These are phyloP conservation scores for Candida koratica DNA, from an alignment of 805 yeast species.

Conservation along the genomic window DNA sequence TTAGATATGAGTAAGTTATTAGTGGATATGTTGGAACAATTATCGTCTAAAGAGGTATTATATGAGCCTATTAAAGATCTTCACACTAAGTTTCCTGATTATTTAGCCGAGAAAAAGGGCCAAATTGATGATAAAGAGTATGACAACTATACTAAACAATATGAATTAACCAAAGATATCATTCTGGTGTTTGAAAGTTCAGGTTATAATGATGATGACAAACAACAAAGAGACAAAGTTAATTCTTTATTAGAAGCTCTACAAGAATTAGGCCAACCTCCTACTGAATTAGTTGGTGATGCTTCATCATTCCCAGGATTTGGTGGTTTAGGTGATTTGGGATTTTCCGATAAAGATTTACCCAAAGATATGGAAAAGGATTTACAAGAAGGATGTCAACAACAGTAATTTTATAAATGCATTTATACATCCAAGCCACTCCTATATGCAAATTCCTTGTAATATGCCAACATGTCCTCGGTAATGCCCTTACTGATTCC, in stretches of 20 bases:
- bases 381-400: constrained; percentile 57
- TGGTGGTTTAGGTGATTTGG: constrained; percentile 40
- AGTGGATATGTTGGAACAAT: constrained; percentile 71
- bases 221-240: constrained; percentile 46
- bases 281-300: constrained; percentile 66
- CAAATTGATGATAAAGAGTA: constrained; percentile 44
- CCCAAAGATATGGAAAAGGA: constrained; percentile 51
- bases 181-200: constrained; percentile 64
- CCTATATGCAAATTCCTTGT: constrained; percentile 48
- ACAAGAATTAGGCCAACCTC: constrained; percentile 78
- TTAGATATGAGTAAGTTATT: constrained; percentile 63
- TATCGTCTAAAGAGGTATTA: constrained; percentile 78
- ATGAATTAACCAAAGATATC: constrained; percentile 55
- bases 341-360: constrained; percentile 48
- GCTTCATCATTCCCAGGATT: constrained; percentile 44
- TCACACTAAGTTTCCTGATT: constrained; percentile 65
- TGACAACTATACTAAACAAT: constrained; percentile 57
- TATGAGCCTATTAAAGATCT: constrained; percentile 87
- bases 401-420: constrained; percentile 19
- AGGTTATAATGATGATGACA: constrained; percentile 52
- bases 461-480: constrained; percentile 76
- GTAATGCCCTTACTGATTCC: constrained; percentile 79
- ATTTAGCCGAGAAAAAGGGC: constrained; percentile 55
- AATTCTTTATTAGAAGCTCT: constrained; percentile 59
- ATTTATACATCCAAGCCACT: constrained; percentile 22